phyloP scores from a whole-genome alignment of 73 alveolate species.

The Uronychia setigera region DNA sequence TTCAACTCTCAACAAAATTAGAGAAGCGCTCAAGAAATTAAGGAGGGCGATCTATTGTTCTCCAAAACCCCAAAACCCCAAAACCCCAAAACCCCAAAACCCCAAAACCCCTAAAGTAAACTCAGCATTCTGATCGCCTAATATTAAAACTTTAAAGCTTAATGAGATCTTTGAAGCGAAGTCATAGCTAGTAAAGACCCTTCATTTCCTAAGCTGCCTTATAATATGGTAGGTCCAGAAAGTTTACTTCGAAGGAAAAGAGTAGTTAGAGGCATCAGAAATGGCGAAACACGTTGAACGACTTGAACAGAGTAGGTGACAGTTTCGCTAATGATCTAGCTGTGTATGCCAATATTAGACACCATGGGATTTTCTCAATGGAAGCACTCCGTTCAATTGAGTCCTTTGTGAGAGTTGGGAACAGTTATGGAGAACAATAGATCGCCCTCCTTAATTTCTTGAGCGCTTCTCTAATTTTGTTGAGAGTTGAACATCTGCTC shows the following conservation, averaged over 20 bases:
- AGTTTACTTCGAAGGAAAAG: too few species aligned
- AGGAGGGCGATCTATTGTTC: not conserved
- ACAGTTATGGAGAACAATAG: not conserved
- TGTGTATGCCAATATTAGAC: not conserved
- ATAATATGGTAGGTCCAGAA: too few species aligned
- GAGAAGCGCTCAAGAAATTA: not conserved
- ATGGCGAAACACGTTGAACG: not conserved
- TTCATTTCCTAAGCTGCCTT: too few species aligned
- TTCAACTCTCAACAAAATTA: not conserved
- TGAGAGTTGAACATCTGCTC: not conserved
- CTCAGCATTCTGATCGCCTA: too few species aligned
- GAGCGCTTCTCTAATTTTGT: not conserved
- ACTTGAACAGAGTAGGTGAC: not conserved
- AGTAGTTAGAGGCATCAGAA: not conserved
- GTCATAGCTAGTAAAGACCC: too few species aligned
- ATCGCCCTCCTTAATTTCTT: not conserved
- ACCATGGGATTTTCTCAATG: not conserved
- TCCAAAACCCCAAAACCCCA: too few species aligned
- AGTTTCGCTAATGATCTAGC: not conserved
- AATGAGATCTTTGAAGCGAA: too few species aligned
- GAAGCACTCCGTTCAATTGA: not conserved
- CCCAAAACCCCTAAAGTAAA: too few species aligned
- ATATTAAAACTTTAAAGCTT: too few species aligned
- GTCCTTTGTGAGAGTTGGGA: not conserved
- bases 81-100: too few species aligned